Conservation (phyloP, 345 rosid genomes). For the Laguncularia racemosa region DNA sequence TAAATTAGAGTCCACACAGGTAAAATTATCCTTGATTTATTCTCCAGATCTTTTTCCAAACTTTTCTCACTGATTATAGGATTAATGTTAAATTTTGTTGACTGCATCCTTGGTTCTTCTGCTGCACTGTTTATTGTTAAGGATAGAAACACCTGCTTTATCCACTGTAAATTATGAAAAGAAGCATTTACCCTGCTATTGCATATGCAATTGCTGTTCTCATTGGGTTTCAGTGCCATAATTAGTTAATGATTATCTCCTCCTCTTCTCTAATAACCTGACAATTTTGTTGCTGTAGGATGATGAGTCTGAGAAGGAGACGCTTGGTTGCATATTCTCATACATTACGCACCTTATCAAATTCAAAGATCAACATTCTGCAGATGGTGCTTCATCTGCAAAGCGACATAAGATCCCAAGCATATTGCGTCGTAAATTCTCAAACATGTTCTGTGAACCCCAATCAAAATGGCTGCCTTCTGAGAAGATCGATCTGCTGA, state of each 20-base stretch:
- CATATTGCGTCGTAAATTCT: conserved; percentile 43
- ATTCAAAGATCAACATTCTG: conserved; percentile 58
- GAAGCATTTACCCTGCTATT: too few relatives aligned
- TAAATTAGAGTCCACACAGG: conserved; percentile 46
- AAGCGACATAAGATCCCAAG: conserved; percentile 53
- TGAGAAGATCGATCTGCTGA: conserved; percentile 56
- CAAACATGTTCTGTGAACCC: conserved; percentile 35
- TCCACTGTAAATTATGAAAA: too few relatives aligned
- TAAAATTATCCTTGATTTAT: conserved; percentile 12
- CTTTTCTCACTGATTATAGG: background rate
- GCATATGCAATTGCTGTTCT: too few relatives aligned
- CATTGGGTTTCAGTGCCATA: too few relatives aligned
- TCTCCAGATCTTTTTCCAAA: background rate
- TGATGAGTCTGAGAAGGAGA: conserved; percentile 43
- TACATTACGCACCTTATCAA: conserved; percentile 67
- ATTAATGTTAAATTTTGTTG: background rate
- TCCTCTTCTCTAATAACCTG: too few relatives aligned
- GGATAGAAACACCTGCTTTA: too few relatives aligned
- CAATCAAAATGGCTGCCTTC: conserved; percentile 28
- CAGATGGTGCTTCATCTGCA: conserved; percentile 44
- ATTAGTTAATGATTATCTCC: too few relatives aligned
- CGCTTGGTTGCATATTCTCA: conserved; percentile 34
- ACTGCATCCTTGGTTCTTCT: too few relatives aligned
- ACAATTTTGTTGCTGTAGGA: conserved; percentile 28
- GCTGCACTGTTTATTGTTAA: too few relatives aligned